phyloP scores from a whole-genome alignment of 2,329 filamentous ascomycete genomes.

The Trichophyton schoenleinii region DNA sequence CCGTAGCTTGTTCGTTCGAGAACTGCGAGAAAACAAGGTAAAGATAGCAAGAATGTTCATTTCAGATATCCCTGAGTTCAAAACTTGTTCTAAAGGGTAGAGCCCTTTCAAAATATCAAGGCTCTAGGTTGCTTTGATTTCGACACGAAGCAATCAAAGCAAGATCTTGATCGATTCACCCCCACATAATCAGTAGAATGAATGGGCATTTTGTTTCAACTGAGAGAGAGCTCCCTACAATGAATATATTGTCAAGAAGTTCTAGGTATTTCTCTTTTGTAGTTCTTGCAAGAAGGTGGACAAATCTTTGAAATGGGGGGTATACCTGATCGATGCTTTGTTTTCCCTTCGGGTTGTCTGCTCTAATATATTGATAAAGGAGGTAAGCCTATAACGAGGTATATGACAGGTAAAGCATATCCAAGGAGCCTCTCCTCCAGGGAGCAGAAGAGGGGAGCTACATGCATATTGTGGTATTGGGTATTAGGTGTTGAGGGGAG shows the following conservation, averaged over 20 bases:
- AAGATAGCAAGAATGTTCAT: background rate
- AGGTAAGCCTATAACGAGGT: background rate
- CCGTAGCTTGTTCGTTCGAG: no score
- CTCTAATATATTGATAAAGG: background rate
- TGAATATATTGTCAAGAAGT: background rate
- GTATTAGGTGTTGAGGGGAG: background rate
- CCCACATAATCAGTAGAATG: background rate
- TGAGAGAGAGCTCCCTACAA: background rate
- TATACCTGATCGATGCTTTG: background rate
- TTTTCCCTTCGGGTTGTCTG: background rate
- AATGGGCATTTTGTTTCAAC: background rate
- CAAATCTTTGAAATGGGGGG: background rate
- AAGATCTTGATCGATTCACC: background rate
- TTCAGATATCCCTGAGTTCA: background rate
- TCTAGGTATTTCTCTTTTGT: background rate
- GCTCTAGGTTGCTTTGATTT: background rate
- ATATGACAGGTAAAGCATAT: no score
- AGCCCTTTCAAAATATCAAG: background rate
- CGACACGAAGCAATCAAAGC: background rate
- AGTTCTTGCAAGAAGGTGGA: background rate
- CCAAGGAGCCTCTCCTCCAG: background rate
- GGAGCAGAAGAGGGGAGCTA: no score
- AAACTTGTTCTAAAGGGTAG: background rate
- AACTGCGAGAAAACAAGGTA: background rate
- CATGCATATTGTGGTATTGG: no score